Evolutionary conservation across 164 flowering plant genomes (phyloP).

Genomic region (Magnolia sinica): DNA sequence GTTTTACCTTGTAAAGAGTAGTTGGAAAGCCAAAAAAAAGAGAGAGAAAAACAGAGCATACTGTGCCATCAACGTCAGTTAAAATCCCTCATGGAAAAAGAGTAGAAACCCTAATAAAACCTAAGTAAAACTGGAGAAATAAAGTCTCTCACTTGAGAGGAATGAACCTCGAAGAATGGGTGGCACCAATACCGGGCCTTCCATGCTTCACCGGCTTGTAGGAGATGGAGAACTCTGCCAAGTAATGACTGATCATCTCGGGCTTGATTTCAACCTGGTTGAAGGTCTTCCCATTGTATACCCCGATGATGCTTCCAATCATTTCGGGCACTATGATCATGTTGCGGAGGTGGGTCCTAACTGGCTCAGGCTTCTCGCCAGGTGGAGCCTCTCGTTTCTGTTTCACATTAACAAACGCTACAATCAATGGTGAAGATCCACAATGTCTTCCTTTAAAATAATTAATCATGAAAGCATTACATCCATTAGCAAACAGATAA

Average conservation of each 20-base stretch:
- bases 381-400: slow-evolving; percentile 22
- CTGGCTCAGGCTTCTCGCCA: slow-evolving; percentile 26
- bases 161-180: slow-evolving; percentile 25
- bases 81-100: not conserved
- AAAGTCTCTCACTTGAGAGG: slow-evolving; percentile 27
- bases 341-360: slow-evolving; percentile 26
- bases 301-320: slow-evolving; percentile 23
- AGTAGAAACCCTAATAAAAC: not conserved
- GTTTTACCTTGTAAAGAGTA: not conserved
- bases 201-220: slow-evolving; percentile 26
- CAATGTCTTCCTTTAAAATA: too few species aligned
- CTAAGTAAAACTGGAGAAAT: not conserved
- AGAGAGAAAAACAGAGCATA: not conserved
- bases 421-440: not conserved
- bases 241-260: slow-evolving; percentile 23
- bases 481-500: too few species aligned
- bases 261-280: slow-evolving; percentile 26
- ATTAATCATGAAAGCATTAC: too few species aligned
- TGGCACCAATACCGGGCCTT: slow-evolving; percentile 27
- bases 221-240: slow-evolving; percentile 23
- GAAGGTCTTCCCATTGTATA: slow-evolving; percentile 22
- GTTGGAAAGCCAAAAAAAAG: not conserved
- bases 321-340: slow-evolving; percentile 24
- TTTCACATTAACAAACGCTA: not conserved
- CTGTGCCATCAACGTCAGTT: not conserved